Evolutionary conservation across 305 asterid species (phyloP).

Genomic region (Rubia occidens): DNA sequence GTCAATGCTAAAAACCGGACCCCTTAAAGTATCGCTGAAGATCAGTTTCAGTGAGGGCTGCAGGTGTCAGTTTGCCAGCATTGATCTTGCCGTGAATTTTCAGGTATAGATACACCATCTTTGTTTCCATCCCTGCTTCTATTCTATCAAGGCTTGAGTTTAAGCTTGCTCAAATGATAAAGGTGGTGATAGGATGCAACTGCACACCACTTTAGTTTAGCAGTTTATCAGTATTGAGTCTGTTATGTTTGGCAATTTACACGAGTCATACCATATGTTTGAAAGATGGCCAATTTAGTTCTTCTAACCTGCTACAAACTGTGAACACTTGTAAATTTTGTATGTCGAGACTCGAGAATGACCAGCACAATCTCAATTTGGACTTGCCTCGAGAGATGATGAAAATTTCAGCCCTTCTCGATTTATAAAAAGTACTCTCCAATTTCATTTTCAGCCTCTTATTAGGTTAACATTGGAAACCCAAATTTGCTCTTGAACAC

Average conservation of each 20-base stretch:
- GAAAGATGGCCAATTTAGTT: neutral
- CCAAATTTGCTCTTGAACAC: neutral
- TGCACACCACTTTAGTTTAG: neutral
- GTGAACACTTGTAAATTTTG: neutral
- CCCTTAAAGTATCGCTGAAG: conserved; percentile 21
- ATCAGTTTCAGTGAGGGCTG: conserved; percentile 28
- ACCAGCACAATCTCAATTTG: neutral
- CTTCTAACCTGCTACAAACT: too few relatives aligned
- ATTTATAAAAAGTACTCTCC: neutral
- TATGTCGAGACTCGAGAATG: neutral
- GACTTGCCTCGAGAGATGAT: neutral
- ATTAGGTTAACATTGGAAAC: neutral
- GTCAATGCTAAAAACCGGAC: conserved; percentile 20
- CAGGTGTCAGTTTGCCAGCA: conserved; percentile 18
- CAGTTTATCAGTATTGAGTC: neutral
- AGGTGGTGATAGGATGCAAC: neutral
- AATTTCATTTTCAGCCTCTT: neutral
- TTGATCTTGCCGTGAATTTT: conserved; percentile 20
- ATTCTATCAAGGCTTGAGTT: neutral
- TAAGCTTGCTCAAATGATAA: conserved; percentile 1
- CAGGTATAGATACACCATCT: conserved; percentile 15
- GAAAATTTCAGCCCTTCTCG: neutral
- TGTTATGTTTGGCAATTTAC: neutral
- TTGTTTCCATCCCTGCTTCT: neutral
- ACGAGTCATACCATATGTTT: neutral